These are phyloP conservation scores for Ophiostoma tasmaniense DNA, from an alignment of 2,329 filamentous ascomycete genomes.

Conservation along the genomic window DNA sequence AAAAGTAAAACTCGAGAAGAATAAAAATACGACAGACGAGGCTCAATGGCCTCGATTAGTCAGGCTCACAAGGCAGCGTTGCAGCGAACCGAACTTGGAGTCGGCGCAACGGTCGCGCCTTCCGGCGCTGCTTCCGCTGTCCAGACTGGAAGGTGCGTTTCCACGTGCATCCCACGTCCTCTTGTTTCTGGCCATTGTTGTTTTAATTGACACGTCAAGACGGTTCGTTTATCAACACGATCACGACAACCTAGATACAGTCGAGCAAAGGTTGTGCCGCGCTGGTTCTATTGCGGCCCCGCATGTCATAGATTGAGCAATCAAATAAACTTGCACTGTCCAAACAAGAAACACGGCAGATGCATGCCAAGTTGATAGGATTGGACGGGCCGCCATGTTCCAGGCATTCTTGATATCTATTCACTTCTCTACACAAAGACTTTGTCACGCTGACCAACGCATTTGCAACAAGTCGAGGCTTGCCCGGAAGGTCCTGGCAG, in stretches of 20 bases:
- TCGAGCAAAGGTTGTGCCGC: no score
- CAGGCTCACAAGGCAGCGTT: background rate
- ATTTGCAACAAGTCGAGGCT: background rate
- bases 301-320: background rate
- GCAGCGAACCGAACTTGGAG: conserved; percentile 8
- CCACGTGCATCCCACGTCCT: background rate
- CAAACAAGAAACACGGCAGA: conserved; percentile 18
- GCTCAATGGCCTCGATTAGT: background rate
- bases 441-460: background rate
- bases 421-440: background rate
- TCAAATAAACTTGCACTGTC: background rate
- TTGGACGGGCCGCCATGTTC: background rate
- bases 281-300: background rate
- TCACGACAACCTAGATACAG: no score
- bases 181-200: background rate
- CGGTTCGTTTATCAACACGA: background rate
- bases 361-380: conserved; percentile 17
- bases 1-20: background rate
- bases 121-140: conserved; percentile 20
- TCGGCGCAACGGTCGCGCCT: conserved; percentile 21
- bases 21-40: background rate
- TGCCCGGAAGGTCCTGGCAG: background rate
- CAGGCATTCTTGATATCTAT: background rate
- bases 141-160: background rate
- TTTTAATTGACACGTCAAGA: background rate